These are phyloP conservation scores for Botrytis fragariae DNA, from an alignment of 2,329 filamentous ascomycete species.

Conservation along the genomic window DNA sequence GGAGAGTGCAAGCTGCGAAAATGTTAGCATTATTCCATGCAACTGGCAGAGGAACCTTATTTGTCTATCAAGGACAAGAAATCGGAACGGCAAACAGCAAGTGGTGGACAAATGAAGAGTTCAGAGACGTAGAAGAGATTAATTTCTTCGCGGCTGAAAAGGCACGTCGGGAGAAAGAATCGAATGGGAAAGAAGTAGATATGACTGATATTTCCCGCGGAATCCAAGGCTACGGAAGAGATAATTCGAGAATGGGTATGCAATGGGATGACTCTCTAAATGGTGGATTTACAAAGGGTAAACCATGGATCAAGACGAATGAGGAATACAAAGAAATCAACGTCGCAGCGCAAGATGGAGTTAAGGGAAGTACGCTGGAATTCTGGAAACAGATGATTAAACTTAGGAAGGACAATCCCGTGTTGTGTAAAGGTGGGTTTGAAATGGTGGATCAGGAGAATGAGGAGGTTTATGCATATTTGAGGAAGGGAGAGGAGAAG, in stretches of 20 bases:
- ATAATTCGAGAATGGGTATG: slow-evolving; percentile 70
- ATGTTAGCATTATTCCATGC: slow-evolving; percentile 52
- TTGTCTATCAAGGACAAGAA: slow-evolving; percentile 61
- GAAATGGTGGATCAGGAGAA: slow-evolving; percentile 21
- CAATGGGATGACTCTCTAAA: slow-evolving; percentile 60
- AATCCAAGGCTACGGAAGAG: slow-evolving; percentile 59
- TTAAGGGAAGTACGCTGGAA: slow-evolving; percentile 20
- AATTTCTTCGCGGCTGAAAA: slow-evolving; percentile 42
- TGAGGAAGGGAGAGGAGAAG: slow-evolving; percentile 9
- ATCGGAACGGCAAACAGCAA: slow-evolving; percentile 58
- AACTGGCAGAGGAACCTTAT: slow-evolving; percentile 53
- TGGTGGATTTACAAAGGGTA: slow-evolving; percentile 55
- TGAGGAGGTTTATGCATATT: slow-evolving; percentile 18
- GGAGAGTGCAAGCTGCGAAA: slow-evolving; percentile 47
- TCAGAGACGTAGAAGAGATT: slow-evolving; percentile 64
- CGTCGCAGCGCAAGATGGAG: slow-evolving; percentile 22
- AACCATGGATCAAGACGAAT: slow-evolving; percentile 59
- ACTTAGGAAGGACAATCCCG: slow-evolving; percentile 23
- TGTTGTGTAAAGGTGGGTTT: slow-evolving; percentile 29
- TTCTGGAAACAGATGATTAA: slow-evolving; percentile 27
- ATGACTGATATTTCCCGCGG: slow-evolving; percentile 44
- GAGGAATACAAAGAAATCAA: slow-evolving; percentile 54
- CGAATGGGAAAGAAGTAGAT: slow-evolving; percentile 28
- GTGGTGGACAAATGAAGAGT: slow-evolving; percentile 60
- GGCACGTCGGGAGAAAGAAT: slow-evolving; percentile 36